Conservation (phyloP, 345 rosid genomes). For the Microthlaspi erraticum region DNA sequence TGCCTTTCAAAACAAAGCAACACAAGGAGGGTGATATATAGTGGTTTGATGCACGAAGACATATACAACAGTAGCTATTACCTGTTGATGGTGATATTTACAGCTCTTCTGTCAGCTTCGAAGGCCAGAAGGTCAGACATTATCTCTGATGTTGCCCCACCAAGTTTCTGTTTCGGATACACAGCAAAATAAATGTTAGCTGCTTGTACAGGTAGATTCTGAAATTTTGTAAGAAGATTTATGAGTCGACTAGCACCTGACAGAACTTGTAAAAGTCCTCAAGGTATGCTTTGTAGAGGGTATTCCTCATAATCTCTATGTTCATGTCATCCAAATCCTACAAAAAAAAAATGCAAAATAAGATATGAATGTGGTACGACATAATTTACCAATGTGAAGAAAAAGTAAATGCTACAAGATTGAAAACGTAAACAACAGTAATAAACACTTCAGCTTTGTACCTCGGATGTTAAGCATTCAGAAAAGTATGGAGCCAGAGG, state of each 20-base stretch:
- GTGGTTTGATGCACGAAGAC: background rate
- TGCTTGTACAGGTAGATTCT: background rate
- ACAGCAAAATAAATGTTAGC: background rate
- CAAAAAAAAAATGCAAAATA: background rate
- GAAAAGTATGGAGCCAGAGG: constrained; percentile 99
- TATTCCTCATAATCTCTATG: constrained; percentile 95
- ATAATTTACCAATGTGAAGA: background rate
- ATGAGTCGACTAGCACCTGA: constrained; percentile 58
- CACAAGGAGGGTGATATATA: background rate
- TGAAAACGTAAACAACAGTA: background rate
- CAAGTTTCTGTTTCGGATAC: constrained; percentile 70
- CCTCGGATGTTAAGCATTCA: constrained; percentile 98
- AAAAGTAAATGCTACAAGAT: too few species aligned
- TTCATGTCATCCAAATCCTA: constrained; percentile 99
- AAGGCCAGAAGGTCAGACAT: constrained; percentile 98
- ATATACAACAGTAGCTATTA: constrained; percentile 28
- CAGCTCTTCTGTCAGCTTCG: constrained; percentile 98
- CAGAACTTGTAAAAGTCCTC: constrained; percentile 97
- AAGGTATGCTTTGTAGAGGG: constrained; percentile 95
- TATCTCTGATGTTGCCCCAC: constrained; percentile 96
- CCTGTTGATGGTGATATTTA: constrained; percentile 96
- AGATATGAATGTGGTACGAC: background rate
- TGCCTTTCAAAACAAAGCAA: background rate
- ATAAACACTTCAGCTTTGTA: constrained; percentile 26
- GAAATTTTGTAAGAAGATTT: background rate